These are phyloP conservation scores for Aspergillus sp. DNA, from an alignment of 2,329 filamentous ascomycete genomes.

Conservation along the genomic window DNA sequence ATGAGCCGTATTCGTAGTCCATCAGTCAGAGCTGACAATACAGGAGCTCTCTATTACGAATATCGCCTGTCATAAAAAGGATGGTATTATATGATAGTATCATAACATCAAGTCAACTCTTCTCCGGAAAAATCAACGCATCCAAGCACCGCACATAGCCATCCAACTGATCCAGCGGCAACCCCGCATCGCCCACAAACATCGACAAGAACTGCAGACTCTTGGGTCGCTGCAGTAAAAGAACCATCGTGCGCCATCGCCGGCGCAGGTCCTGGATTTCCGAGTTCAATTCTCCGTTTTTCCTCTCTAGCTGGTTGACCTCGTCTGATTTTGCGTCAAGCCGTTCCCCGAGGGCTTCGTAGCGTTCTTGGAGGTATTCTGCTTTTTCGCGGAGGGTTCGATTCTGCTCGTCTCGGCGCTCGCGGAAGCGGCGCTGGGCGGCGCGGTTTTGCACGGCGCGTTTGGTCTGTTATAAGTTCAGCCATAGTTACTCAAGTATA, in stretches of 20 bases:
- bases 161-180: background rate
- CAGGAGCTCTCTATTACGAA: background rate
- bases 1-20: background rate
- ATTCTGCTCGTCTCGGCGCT: background rate
- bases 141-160: constrained; percentile 3
- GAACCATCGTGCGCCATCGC: constrained; percentile 1
- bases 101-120: background rate
- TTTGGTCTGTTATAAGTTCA: background rate
- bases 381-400: background rate
- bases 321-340: background rate
- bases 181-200: background rate
- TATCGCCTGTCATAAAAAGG: background rate
- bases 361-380: background rate
- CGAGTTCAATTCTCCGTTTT: background rate
- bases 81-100: background rate
- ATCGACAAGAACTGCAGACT: background rate
- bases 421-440: constrained; percentile 4
- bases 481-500: background rate
- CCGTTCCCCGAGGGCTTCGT: background rate
- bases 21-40: constrained; percentile 4
- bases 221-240: constrained; percentile 2
- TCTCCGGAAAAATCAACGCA: background rate
- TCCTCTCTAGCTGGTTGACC: background rate
- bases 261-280: background rate
- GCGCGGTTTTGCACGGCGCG: background rate